A percentile compares a stretch with the other conserved stretches of the same genome.
These are phyloP conservation scores for Microbotryomycetes sp. DNA, from an alignment of 1,284 basidiomycete genomes.

Conservation along the genomic window DNA sequence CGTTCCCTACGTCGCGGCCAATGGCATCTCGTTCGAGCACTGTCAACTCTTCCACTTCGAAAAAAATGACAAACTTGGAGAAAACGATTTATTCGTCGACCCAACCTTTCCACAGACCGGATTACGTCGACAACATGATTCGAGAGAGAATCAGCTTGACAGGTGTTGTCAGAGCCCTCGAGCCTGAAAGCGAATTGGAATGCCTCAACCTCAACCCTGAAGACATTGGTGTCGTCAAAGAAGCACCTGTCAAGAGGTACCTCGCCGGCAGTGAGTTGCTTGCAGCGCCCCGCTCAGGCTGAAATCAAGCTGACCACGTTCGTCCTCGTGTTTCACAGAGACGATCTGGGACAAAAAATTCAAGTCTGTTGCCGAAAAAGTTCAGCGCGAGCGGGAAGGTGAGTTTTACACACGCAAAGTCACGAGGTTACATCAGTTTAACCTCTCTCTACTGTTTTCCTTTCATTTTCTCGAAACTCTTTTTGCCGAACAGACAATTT, in stretches of 20 bases:
- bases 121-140: slow-evolving; percentile 54
- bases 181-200: slow-evolving; percentile 57
- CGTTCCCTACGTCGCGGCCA: background rate
- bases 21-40: background rate
- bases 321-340: slow-evolving; percentile 30
- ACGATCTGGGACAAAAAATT: slow-evolving; percentile 58
- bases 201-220: slow-evolving; percentile 58
- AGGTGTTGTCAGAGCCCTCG: slow-evolving; percentile 70
- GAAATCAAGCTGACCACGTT: background rate
- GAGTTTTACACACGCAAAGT: no score
- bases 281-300: background rate
- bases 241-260: slow-evolving; percentile 57
- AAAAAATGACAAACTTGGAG: slow-evolving; percentile 17
- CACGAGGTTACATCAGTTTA: no score
- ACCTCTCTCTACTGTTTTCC: background rate
- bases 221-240: slow-evolving; percentile 49
- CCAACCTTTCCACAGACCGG: slow-evolving; percentile 30
- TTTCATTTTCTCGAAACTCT: no score
- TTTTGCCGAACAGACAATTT: slow-evolving; percentile 18
- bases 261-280: slow-evolving; percentile 45
- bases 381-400: slow-evolving; percentile 23
- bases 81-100: slow-evolving; percentile 34
- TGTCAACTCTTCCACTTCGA: background rate
- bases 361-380: slow-evolving; percentile 44
- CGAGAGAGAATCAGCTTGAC: slow-evolving; percentile 76